Base-by-base conservation (phyloP, 306 rosid genomes). In the Myrica gale region DNA sequence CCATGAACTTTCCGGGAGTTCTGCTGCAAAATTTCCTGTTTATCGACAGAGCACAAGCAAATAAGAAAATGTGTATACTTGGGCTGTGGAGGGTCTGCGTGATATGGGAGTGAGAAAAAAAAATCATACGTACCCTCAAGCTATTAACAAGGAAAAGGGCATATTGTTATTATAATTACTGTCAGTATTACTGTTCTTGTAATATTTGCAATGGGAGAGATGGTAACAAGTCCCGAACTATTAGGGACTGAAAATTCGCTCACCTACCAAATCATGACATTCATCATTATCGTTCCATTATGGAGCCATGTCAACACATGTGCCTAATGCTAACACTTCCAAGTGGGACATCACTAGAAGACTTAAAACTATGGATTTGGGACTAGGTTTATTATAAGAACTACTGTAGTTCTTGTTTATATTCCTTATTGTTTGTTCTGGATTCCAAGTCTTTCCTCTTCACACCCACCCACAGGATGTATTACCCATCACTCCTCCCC, bases 1-100 rank as follows among this genome's bases (percentile, higher is more conserved):
- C 52, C 45, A 73, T 63, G 17, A 45, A 16, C 70, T 70, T 54
- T 68, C 68, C 41, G 0, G 66, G 68, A 63, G 13, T 65, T 51
- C 43, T 13, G 32, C 43, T 13, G 32, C 48, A 80, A 48, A 26
- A 32, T 32, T 61, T 73, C 82, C 76, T 39, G 45, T 19, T 16
- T 16, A 48, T 43, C 67, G n/a, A 37, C 46, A 42, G 21, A 39
- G 5, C 4, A 42, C 16, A 42, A 63, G 69, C 21, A 15, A 52
- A 23, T 68, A 26, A 20, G 12, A n/a, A 1, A 23, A 32, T 32
- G 32, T 26, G 37, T 32, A 32, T 32, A 32, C 37, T 32, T 32
- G 37, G 37, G 37, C 37, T 2, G 37, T 32, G 37, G 37, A 32
- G 37, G 3, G 37, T 32, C 37, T 32, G 37, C 2, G 37, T 23